Percentiles rank a stretch among this genome's conserved stretches.
phyloP scores from a whole-genome alignment of 441 rosid species.

The Omphalea diandra region DNA sequence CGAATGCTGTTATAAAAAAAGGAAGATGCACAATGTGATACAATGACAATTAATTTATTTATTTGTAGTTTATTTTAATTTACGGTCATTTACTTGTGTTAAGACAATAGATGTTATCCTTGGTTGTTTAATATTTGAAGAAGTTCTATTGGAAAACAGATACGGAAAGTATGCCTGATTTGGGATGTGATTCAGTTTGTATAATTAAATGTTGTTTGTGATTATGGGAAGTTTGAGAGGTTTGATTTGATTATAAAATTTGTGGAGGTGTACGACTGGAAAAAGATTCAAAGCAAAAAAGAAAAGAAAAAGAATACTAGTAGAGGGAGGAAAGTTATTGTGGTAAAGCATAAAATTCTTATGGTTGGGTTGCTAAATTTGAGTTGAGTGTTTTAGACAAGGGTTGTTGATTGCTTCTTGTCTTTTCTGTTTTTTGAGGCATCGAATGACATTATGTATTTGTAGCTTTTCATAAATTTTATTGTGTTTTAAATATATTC shows the following conservation, averaged over 20 bases:
- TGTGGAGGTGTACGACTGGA: not conserved
- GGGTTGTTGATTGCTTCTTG: not conserved
- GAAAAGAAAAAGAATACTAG: not conserved
- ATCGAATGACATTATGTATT: not conserved
- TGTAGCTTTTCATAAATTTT: not conserved
- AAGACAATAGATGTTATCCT: not conserved
- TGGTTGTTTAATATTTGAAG: not conserved
- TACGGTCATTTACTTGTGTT: not conserved
- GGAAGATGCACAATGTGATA: constrained; percentile 28
- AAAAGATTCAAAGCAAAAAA: not conserved
- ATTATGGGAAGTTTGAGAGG: not conserved
- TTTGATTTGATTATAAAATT: not conserved
- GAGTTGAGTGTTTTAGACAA: too few relatives aligned
- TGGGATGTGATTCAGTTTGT: not conserved
- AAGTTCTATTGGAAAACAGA: not conserved
- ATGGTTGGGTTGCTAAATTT: not conserved
- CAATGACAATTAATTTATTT: constrained; percentile 32
- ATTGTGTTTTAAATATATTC: not conserved
- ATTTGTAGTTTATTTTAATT: not conserved
- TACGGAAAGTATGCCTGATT: not conserved
- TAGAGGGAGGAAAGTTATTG: not conserved
- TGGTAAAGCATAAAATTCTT: too few relatives aligned
- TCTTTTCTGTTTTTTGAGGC: not conserved
- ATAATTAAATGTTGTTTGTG: too few relatives aligned
- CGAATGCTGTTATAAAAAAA: constrained; percentile 27